phyloP scores from a whole-genome alignment of 192 early-diverging fungal species.

The Backusella macrospora region DNA sequence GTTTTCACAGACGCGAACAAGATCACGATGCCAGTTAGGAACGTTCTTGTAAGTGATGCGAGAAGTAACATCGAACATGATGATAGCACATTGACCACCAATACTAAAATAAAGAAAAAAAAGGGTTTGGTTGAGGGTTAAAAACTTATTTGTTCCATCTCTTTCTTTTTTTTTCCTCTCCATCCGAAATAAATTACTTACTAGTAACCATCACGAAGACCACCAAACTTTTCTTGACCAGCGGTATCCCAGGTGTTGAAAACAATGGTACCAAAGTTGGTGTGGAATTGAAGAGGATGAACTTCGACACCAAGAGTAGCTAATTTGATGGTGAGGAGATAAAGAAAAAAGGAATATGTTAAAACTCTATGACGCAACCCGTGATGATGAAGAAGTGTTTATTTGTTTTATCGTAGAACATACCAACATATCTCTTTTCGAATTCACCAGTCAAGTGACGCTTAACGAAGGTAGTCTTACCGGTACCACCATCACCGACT shows the following conservation, averaged over 20 bases:
- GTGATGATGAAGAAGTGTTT: background rate
- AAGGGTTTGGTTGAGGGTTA: background rate
- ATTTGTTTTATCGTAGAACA: background rate
- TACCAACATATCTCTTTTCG: constrained; percentile 99
- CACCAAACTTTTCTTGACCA: constrained; percentile 99
- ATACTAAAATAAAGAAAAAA: constrained; percentile 59
- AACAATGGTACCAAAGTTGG: constrained; percentile 93
- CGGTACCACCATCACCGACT: constrained; percentile 98
- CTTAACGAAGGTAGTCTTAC: constrained; percentile 99
- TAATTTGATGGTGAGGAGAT: constrained; percentile 36
- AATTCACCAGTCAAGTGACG: constrained; percentile 99
- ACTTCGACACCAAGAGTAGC: constrained; percentile 99
- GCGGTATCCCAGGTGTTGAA: constrained; percentile 99
- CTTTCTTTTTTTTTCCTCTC: background rate
- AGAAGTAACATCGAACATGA: constrained; percentile 99
- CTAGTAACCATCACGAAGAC: constrained; percentile 99
- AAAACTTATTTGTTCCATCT: background rate
- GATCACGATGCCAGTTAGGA: constrained; percentile 99
- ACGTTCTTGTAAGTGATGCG: constrained; percentile 99
- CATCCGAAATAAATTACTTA: constrained; percentile 43
- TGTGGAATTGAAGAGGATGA: constrained; percentile 96
- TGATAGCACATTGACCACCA: constrained; percentile 99
- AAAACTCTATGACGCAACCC: background rate
- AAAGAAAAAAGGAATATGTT: constrained; percentile 18
- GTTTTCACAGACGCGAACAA: constrained; percentile 99